Conservation (phyloP, 225 moss, liverwort and hornwort species). For the Straminergon stramineum region DNA sequence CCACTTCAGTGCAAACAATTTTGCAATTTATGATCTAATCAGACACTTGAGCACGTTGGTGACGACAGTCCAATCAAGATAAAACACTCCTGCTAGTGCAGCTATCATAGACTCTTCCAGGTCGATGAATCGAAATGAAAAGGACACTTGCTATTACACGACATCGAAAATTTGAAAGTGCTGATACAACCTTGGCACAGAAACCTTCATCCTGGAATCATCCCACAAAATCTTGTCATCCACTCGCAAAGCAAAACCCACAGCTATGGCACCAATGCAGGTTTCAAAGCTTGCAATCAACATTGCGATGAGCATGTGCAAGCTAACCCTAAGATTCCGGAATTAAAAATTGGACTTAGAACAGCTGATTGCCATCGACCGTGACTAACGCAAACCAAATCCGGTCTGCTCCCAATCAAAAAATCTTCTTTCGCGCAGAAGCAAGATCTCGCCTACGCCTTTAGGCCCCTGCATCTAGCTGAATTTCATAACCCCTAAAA, state of each 20-base stretch:
- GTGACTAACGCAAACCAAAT: neutral
- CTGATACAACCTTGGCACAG: neutral
- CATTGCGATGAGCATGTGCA: neutral
- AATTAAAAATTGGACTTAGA: neutral
- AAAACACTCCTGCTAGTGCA: neutral
- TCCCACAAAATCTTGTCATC: neutral
- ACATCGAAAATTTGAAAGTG: neutral
- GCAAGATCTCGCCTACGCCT: neutral
- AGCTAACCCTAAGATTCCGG: constrained; percentile 7
- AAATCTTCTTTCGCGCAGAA: neutral
- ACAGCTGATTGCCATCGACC: neutral
- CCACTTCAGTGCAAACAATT: neutral
- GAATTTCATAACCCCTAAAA: neutral
- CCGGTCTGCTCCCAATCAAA: neutral
- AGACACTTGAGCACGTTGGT: neutral
- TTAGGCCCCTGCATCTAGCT: neutral
- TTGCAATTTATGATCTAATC: neutral
- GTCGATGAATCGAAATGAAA: neutral
- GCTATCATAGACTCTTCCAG: neutral
- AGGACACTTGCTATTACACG: neutral
- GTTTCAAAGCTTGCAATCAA: neutral
- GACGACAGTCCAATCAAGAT: neutral
- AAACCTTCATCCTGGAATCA: neutral
- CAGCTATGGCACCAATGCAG: neutral
- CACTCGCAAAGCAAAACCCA: neutral